These are phyloP conservation scores for Mercurialis annua DNA, from an alignment of 345 rosid species.

Conservation along the genomic window DNA sequence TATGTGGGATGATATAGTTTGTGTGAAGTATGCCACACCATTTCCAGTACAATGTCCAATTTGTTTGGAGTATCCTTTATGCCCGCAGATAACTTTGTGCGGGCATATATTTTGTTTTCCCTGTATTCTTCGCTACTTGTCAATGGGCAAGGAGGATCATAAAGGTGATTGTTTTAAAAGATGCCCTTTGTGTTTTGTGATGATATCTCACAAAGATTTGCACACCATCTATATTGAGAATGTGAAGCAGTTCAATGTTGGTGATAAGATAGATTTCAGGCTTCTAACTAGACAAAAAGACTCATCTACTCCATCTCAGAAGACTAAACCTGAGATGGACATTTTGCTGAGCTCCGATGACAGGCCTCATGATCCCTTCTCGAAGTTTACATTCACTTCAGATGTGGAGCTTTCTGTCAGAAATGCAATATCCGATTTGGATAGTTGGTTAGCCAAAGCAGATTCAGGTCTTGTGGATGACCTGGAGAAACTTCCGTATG, in stretches of 20 bases:
- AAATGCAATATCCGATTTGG: slow-evolving; percentile 81
- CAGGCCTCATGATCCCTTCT: slow-evolving; percentile 50
- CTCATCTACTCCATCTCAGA: slow-evolving; percentile 55
- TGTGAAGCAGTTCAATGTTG: slow-evolving; percentile 59
- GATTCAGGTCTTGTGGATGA: slow-evolving; percentile 92
- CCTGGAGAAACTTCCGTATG: slow-evolving; percentile 86
- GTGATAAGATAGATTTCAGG: slow-evolving; percentile 66
- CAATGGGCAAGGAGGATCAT: slow-evolving; percentile 67
- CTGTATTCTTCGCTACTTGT: slow-evolving; percentile 71
- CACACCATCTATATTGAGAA: slow-evolving; percentile 72
- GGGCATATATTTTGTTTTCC: slow-evolving; percentile 99
- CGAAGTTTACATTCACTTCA: slow-evolving; percentile 73
- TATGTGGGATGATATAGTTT: slow-evolving; percentile 85
- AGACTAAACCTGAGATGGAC: slow-evolving; percentile 31
- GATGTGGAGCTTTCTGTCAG: slow-evolving; percentile 82
- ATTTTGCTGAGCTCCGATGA: slow-evolving; percentile 15
- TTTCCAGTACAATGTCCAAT: slow-evolving; percentile 85
- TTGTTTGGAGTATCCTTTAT: slow-evolving; percentile 85
- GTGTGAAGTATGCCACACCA: slow-evolving; percentile 82
- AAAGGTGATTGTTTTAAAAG: slow-evolving; percentile 63
- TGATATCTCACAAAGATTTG: slow-evolving; percentile 74
- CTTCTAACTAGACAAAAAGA: slow-evolving; percentile 75
- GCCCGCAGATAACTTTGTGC: slow-evolving; percentile 92
- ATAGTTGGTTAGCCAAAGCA: slow-evolving; percentile 79
- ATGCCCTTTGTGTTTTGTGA: slow-evolving; percentile 91